A percentile compares a stretch with the other conserved stretches of the same genome.
Evolutionary conservation across 352 stramenopile genomes (phyloP).

Genomic region (Globisporangium perplexum): DNA sequence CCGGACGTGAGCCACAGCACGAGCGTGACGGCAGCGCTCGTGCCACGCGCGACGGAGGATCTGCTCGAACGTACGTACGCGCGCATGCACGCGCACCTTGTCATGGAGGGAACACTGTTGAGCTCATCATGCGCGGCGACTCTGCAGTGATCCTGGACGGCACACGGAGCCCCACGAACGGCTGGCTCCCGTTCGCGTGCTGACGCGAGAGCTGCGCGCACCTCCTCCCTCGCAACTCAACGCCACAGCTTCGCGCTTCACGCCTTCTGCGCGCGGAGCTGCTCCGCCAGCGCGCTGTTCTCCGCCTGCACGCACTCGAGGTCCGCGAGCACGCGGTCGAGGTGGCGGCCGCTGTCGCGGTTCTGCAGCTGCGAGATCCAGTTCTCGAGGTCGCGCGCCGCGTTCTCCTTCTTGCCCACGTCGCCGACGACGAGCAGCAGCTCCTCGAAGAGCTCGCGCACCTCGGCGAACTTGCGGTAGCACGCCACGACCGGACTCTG

Average conservation of each 20-base stretch:
- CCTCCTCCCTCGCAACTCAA: too few relatives aligned
- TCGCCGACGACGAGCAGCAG: slow-evolving; percentile 59
- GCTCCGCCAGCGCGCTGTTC: slow-evolving; percentile 50
- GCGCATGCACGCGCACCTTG: background rate
- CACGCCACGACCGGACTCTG: slow-evolving; percentile 61
- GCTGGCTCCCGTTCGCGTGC: slow-evolving; percentile 4
- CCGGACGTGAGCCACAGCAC: slow-evolving; percentile 84
- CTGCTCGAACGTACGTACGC: slow-evolving; percentile 43
- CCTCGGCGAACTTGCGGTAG: slow-evolving; percentile 78
- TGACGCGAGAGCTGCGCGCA: too few relatives aligned
- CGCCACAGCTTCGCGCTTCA: background rate
- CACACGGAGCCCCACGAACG: background rate
- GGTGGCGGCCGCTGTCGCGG: slow-evolving; percentile 61
- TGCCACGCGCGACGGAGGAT: slow-evolving; percentile 43
- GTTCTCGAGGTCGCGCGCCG: slow-evolving; percentile 66
- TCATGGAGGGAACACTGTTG: background rate
- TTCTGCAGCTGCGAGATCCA: slow-evolving; percentile 78
- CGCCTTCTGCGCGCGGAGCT: slow-evolving; percentile 25
- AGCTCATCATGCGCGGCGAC: background rate
- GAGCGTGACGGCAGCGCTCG: slow-evolving; percentile 38
- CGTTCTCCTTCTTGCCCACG: slow-evolving; percentile 76
- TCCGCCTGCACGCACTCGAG: slow-evolving; percentile 63
- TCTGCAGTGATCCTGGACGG: slow-evolving; percentile 10
- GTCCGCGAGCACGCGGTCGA: slow-evolving; percentile 71
- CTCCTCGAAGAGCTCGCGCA: slow-evolving; percentile 83